These are phyloP conservation scores for Pseudozyma flocculosa DNA, from an alignment of 1,284 basidiomycete genomes.

Conservation along the genomic window DNA sequence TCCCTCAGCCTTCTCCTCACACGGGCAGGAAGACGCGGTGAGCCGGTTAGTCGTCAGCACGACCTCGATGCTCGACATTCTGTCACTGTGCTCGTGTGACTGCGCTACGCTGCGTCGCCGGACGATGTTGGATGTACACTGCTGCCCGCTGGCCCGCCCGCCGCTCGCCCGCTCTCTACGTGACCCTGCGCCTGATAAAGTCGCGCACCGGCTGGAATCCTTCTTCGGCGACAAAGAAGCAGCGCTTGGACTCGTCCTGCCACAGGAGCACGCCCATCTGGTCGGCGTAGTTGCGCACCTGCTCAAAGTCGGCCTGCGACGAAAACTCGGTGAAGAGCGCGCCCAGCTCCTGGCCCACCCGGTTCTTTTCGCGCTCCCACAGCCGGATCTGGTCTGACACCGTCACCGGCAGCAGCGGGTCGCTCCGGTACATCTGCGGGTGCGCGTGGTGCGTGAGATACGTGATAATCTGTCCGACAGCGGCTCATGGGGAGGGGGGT, in stretches of 20 bases:
- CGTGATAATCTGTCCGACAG: slow-evolving; percentile 77
- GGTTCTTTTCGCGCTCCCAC: slow-evolving; percentile 95
- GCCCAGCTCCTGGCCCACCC: slow-evolving; percentile 65
- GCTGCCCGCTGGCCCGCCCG: no score
- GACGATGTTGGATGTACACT: no score
- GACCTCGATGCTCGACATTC: no score
- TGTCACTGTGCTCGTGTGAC: no score
- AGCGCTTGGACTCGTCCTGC: slow-evolving; percentile 71
- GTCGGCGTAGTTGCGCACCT: slow-evolving; percentile 80
- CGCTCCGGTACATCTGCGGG: slow-evolving; percentile 94
- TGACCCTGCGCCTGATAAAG: slow-evolving; percentile 40
- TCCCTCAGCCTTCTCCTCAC: no score
- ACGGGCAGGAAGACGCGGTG: no score
- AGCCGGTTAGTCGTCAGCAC: no score
- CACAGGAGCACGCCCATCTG: slow-evolving; percentile 76
- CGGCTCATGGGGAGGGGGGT: slow-evolving; percentile 1
- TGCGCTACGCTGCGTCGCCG: no score
- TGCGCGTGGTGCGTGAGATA: slow-evolving; percentile 94
- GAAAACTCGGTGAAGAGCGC: slow-evolving; percentile 79
- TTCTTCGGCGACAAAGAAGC: slow-evolving; percentile 78
- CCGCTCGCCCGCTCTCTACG: slow-evolving; percentile 2
- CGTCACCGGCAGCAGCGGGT: slow-evolving; percentile 86
- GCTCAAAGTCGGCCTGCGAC: slow-evolving; percentile 80
- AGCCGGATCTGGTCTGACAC: slow-evolving; percentile 97
- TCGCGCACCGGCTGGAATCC: slow-evolving; percentile 60